Evolutionary conservation across 345 rosid species (phyloP).

Genomic region (Eutrema heterophyllum): DNA sequence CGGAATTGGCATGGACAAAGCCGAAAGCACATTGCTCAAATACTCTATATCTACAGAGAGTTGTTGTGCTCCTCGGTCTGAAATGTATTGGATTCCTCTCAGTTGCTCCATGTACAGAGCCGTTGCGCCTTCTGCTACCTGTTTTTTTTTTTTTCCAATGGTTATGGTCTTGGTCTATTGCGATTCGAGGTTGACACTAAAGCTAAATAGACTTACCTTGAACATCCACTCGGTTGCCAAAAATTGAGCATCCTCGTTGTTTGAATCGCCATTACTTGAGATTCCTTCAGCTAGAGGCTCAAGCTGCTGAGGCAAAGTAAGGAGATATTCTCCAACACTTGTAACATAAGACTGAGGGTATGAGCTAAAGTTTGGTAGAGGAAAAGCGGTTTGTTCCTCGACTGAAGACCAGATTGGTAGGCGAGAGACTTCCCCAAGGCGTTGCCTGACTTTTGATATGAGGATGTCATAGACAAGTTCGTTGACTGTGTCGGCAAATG

Average conservation of each 20-base stretch:
- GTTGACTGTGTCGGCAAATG: conserved; percentile 80
- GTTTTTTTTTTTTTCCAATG: not conserved
- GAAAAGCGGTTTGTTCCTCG: conserved; percentile 77
- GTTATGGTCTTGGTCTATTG: not conserved
- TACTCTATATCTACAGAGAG: conserved; percentile 89
- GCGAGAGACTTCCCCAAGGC: conserved; percentile 74
- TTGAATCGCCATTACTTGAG: conserved; percentile 57
- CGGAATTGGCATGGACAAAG: conserved; percentile 84
- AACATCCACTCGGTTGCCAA: conserved; percentile 99
- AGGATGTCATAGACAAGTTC: conserved; percentile 93
- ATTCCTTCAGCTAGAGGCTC: conserved; percentile 99
- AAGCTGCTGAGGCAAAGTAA: conserved; percentile 94
- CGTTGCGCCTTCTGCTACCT: conserved; percentile 97
- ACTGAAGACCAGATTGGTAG: conserved; percentile 86
- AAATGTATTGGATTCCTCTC: conserved; percentile 76
- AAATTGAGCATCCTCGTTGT: conserved; percentile 85
- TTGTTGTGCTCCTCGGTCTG: conserved; percentile 94
- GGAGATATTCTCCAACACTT: conserved; percentile 94
- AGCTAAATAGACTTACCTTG: conserved; percentile 49
- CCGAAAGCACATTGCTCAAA: conserved; percentile 91
- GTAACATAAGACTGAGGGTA: conserved; percentile 90
- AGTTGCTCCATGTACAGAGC: conserved; percentile 92
- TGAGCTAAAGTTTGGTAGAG: conserved; percentile 89
- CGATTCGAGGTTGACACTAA: not conserved
- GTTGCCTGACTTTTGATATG: conserved; percentile 91